Base-by-base conservation (phyloP, 2,329 filamentous ascomycete species). In the Talaromyces marneffei region DNA sequence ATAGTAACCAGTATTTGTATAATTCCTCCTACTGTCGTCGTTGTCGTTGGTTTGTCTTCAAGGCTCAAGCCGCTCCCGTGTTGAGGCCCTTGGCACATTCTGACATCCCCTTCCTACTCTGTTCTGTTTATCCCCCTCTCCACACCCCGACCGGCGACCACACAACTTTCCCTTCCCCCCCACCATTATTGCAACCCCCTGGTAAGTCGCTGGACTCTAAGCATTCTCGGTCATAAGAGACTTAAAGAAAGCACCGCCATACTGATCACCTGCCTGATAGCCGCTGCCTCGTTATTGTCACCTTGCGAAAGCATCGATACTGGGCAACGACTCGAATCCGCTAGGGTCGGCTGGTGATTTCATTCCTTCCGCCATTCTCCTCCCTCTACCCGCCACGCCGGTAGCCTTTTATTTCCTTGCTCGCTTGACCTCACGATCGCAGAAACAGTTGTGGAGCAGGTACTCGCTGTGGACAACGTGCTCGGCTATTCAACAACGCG, bases 381-480 rank as follows among this genome's bases (percentile, higher is more conserved):
- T 33, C 52, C 33, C 31, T 59, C 46, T 31, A 29, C 29, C 16
- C 55, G 55, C 55, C 27, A 23, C 55, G 33, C 31, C 23, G 55
- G 29, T 33, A 33, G 25, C 25, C 10, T 46, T 35, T 42, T 4
- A 10, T 35, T 44, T 3, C 18, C 12, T 35, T 33, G 16, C 25
- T 46, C 27, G 27, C 25, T 57, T 23, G 55, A 31, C 20, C n/a
- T 46, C 39, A n/a, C 55, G 40, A 23, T 46, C 29, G 40, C 40
- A 29, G 53, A 23, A 20, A 39, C 4, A 27, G 16, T 33, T n/a
- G 59, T 29, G 42, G 46, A 53, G 27, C 35, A 40, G 54, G 14
- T 40, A 57, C 46, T 57, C 53, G 29, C 59, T 61, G 42, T 39
- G n/a, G n/a, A n/a, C n/a, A n/a, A n/a, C n/a, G 18, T 50, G 20